Percentiles rank a stretch among this genome's conserved stretches.
Conservation (phyloP, 1,139 yeast species). For the Candida dubliniensis region DNA sequence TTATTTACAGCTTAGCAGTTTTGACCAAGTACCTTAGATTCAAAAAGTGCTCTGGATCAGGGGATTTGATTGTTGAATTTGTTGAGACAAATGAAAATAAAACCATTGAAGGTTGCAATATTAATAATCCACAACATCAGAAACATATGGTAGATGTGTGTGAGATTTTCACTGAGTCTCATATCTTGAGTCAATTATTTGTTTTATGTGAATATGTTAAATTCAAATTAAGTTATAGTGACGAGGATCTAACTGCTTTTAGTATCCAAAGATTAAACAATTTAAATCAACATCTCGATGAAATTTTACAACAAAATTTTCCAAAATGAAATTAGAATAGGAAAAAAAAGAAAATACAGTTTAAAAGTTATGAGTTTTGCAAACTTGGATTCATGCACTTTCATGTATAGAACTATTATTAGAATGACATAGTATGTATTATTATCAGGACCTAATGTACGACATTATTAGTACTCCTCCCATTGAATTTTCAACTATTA, state of each 20-base stretch:
- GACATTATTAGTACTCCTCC: too few species aligned
- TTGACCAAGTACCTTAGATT: conserved; percentile 25
- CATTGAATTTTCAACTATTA: too few species aligned
- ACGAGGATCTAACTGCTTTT: conserved; percentile 16
- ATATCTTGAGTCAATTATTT: conserved; percentile 17
- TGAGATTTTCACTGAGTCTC: conserved; percentile 15
- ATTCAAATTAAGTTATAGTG: conserved; percentile 17
- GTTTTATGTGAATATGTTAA: conserved; percentile 21
- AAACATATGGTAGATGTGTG: conserved; percentile 3
- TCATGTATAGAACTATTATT: neutral
- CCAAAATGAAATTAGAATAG: neutral
- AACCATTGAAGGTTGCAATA: neutral
- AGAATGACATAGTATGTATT: too few species aligned
- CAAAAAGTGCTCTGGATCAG: conserved; percentile 4
- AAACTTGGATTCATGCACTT: neutral
- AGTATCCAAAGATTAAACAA: conserved; percentile 21
- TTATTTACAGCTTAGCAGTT: conserved; percentile 30
- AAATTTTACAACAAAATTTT: conserved; percentile 12
- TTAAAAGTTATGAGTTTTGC: neutral
- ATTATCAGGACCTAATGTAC: too few species aligned
- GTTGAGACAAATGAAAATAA: conserved; percentile 8
- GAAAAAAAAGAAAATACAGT: too few species aligned
- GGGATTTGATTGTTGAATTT: conserved; percentile 12
- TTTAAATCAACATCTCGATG: conserved; percentile 22
- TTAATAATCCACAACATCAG: neutral